Percentiles rank a stretch among this genome's conserved stretches.
phyloP scores from a whole-genome alignment of 129 eudicot species.

The Scalesia atractyloides region DNA sequence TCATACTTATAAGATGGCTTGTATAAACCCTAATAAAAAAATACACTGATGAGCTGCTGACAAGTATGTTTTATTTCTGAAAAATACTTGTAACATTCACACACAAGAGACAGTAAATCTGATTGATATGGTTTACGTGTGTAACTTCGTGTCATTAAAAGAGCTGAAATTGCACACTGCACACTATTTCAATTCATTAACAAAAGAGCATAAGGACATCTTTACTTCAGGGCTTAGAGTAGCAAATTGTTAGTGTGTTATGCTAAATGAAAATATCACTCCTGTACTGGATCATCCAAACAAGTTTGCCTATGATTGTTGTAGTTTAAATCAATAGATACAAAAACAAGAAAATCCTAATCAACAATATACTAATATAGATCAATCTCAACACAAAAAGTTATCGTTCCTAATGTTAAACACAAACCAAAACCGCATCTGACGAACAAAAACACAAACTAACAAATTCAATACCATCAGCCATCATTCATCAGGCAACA shows the following conservation, averaged over 20 bases:
- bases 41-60: constrained; percentile 2
- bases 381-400: too few species aligned
- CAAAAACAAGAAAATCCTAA: background rate
- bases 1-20: constrained; percentile 49
- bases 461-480: too few species aligned
- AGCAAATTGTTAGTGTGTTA: background rate
- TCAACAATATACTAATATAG: too few species aligned
- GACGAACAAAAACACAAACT: too few species aligned
- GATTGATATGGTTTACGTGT: background rate
- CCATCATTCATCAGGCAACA: background rate
- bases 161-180: background rate
- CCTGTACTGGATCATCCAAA: background rate
- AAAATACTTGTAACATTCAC: constrained; percentile 6
- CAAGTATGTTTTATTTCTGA: background rate
- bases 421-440: too few species aligned
- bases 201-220: background rate
- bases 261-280: background rate
- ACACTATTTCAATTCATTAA: background rate
- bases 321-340: background rate
- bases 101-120: background rate
- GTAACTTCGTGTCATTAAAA: background rate
- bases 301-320: background rate
- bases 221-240: background rate
- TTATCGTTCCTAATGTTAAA: too few species aligned
- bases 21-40: constrained; percentile 49